Conservation (phyloP, 805 yeast genomes). For the Lipomyces sp. region DNA sequence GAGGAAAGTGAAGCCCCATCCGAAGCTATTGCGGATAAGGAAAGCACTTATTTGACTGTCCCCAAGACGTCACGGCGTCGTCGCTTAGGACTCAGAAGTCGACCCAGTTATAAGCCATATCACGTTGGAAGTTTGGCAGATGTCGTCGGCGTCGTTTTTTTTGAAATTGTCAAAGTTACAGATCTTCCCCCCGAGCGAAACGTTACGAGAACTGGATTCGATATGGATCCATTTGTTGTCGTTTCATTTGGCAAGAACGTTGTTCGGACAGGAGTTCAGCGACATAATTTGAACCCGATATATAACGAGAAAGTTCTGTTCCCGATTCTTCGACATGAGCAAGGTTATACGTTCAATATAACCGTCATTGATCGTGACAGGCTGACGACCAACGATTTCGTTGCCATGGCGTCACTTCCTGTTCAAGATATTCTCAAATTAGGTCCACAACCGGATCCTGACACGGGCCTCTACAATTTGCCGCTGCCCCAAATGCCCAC, state of each 20-base stretch:
- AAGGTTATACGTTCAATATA: constrained; percentile 66
- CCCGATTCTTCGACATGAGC: constrained; percentile 71
- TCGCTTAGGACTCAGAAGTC: constrained; percentile 10
- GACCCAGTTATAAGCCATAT: constrained; percentile 16
- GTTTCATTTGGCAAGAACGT: constrained; percentile 88
- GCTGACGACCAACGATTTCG: constrained; percentile 79
- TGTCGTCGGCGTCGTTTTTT: constrained; percentile 68
- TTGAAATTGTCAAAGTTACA: constrained; percentile 74
- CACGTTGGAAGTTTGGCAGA: constrained; percentile 36
- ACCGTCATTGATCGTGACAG: constrained; percentile 83
- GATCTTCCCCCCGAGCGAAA: constrained; percentile 80
- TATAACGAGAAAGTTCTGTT: constrained; percentile 81
- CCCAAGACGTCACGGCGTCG: constrained; percentile 5
- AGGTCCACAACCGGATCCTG: constrained; percentile 46
- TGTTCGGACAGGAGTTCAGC: constrained; percentile 80
- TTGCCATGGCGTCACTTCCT: constrained; percentile 68
- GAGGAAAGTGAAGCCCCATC: constrained; percentile 2
- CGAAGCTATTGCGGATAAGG: background rate
- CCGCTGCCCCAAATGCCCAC: constrained; percentile 15
- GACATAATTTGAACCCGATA: constrained; percentile 81
- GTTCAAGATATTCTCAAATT: constrained; percentile 53
- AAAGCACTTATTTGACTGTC: background rate
- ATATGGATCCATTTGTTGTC: constrained; percentile 96
- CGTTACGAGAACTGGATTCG: constrained; percentile 75
- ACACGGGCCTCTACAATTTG: constrained; percentile 45